These are phyloP conservation scores for Trichoderma aggressivum DNA, from an alignment of 2,329 filamentous ascomycete species.

Conservation along the genomic window DNA sequence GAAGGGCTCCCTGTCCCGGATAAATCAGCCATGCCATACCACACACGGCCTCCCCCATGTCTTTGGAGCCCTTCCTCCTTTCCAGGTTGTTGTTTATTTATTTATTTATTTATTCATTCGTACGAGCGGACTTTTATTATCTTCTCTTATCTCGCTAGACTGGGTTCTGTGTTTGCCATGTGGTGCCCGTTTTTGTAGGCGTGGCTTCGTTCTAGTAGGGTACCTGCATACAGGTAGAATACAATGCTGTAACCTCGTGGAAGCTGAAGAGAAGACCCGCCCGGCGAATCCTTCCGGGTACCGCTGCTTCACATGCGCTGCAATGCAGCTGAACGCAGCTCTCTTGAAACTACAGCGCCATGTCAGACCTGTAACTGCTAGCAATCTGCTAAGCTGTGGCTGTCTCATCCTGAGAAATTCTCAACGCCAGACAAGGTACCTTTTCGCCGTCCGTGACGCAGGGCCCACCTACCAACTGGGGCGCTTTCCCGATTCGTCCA, in stretches of 20 bases:
- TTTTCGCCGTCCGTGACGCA: neutral
- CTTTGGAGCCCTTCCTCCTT: neutral
- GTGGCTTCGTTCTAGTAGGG: neutral
- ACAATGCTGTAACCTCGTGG: neutral
- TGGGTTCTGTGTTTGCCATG: neutral
- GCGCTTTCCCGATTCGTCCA: slow-evolving; percentile 5
- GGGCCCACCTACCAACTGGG: neutral
- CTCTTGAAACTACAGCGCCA: neutral
- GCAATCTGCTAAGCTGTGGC: neutral
- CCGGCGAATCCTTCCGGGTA: neutral
- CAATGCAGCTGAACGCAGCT: neutral
- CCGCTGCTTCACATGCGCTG: neutral
- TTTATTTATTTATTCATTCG: too few species aligned
- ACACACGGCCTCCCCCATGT: neutral
- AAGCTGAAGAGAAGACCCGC: neutral
- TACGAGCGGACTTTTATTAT: neutral
- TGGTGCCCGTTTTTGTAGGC: neutral
- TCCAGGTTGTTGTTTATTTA: neutral
- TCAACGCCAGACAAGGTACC: neutral
- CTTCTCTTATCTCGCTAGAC: neutral
- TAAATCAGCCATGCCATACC: neutral
- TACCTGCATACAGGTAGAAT: neutral
- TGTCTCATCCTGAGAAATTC: neutral
- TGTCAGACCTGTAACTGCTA: neutral
- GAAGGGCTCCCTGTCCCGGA: neutral